Conservation (phyloP, 2,329 filamentous ascomycete genomes). For the Penicillium sp. region DNA sequence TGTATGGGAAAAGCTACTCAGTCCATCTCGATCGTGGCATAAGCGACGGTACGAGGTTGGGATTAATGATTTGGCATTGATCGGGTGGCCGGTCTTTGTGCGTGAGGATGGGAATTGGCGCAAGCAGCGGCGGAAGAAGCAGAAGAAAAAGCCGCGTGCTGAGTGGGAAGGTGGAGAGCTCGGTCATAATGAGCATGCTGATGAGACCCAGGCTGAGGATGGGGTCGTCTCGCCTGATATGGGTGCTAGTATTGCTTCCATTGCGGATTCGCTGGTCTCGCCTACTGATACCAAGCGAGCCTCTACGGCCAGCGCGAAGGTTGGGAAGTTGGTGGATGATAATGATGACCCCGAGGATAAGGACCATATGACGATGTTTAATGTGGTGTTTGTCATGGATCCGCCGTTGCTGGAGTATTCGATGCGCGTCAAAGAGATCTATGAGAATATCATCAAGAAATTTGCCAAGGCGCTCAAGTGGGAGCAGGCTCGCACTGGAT, state of each 20-base stretch:
- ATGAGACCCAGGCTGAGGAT: slow-evolving; percentile 39
- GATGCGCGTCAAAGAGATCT: slow-evolving; percentile 74
- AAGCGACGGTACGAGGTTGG: slow-evolving; percentile 82
- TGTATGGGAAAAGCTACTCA: slow-evolving; percentile 78
- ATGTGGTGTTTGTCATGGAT: slow-evolving; percentile 89
- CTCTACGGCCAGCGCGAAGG: slow-evolving; percentile 25
- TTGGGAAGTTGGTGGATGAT: slow-evolving; percentile 27
- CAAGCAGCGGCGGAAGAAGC: slow-evolving; percentile 62
- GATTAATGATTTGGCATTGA: slow-evolving; percentile 76
- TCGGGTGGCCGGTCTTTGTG: slow-evolving; percentile 83
- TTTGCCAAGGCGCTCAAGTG: slow-evolving; percentile 91
- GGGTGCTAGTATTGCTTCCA: slow-evolving; percentile 36
- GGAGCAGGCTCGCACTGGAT: slow-evolving; percentile 85
- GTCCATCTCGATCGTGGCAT: slow-evolving; percentile 74
- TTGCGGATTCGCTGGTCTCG: slow-evolving; percentile 28
- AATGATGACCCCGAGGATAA: slow-evolving; percentile 46
- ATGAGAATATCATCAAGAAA: slow-evolving; percentile 87
- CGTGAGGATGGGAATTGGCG: slow-evolving; percentile 77
- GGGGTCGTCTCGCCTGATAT: slow-evolving; percentile 27
- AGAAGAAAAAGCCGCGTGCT: slow-evolving; percentile 40
- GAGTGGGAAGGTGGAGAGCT: slow-evolving; percentile 39
- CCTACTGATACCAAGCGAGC: slow-evolving; percentile 30
- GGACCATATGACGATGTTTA: slow-evolving; percentile 91
- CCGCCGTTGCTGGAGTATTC: slow-evolving; percentile 78
- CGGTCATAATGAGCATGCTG: slow-evolving; percentile 40